Percentiles rank a stretch among this genome's conserved stretches.
Evolutionary conservation across 2,329 filamentous ascomycete species (phyloP).

Genomic region (Camptophora hylomeconis): DNA sequence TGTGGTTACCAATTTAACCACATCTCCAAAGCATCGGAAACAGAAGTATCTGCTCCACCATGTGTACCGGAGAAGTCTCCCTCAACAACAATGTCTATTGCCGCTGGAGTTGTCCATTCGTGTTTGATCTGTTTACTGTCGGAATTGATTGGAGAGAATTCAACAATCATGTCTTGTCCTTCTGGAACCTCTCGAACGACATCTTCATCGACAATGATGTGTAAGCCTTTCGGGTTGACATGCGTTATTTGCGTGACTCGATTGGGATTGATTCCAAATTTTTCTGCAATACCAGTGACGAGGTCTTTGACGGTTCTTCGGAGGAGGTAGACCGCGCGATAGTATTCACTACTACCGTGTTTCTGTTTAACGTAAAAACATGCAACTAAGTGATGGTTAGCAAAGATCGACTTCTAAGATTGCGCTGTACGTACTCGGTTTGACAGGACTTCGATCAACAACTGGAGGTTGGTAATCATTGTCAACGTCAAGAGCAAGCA

Average conservation of each 20-base stretch:
- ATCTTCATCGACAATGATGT: slow-evolving; percentile 83
- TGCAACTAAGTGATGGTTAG: slow-evolving; percentile 46
- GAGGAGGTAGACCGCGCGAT: slow-evolving; percentile 75
- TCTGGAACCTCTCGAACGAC: slow-evolving; percentile 72
- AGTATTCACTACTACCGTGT: slow-evolving; percentile 44
- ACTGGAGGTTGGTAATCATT: slow-evolving; percentile 63
- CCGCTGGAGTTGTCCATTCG: slow-evolving; percentile 8
- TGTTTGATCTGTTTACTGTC: slow-evolving; percentile 20
- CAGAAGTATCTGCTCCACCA: slow-evolving; percentile 9
- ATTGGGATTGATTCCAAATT: slow-evolving; percentile 66
- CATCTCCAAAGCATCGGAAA: slow-evolving; percentile 17
- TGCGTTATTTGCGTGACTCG: slow-evolving; percentile 60
- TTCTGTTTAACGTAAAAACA: slow-evolving; percentile 68
- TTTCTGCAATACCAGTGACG: slow-evolving; percentile 56
- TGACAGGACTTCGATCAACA: slow-evolving; percentile 51
- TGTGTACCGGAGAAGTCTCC: slow-evolving; percentile 11
- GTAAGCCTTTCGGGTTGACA: slow-evolving; percentile 59
- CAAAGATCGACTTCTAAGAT: slow-evolving; percentile 2
- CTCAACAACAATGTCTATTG: slow-evolving; percentile 13
- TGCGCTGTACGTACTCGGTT: slow-evolving; percentile 40
- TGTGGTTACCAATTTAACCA: slow-evolving; percentile 18
- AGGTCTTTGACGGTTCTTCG: slow-evolving; percentile 66
- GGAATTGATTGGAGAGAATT: slow-evolving; percentile 51
- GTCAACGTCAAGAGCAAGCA: slow-evolving; percentile 60
- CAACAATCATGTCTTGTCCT: slow-evolving; percentile 74